Conservation (phyloP, 2,329 filamentous ascomycete genomes). For the Lasiodiplodia sp. region DNA sequence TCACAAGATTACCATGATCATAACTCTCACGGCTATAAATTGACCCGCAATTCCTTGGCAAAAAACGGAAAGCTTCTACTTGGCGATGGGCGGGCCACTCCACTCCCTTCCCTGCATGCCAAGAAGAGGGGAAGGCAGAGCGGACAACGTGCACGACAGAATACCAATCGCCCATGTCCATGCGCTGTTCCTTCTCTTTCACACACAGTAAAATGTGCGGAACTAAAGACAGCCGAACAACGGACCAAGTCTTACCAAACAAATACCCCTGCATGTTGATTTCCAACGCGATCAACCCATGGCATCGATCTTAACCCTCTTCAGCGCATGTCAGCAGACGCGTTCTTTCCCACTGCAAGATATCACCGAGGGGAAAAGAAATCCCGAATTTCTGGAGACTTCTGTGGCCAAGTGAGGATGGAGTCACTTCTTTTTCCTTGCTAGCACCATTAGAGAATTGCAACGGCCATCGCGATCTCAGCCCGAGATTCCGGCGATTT, state of each 20-base stretch:
- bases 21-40: not conserved
- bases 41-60: slow-evolving; percentile 1
- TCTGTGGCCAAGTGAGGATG: not conserved
- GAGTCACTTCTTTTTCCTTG: not conserved
- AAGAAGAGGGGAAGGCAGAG: slow-evolving; percentile 11
- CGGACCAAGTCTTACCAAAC: not conserved
- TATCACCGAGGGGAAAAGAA: not conserved
- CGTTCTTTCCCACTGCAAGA: not conserved
- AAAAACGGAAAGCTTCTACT: not conserved
- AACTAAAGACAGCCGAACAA: not conserved
- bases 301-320: slow-evolving; percentile 6
- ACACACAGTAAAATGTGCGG: not conserved
- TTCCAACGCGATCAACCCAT: not conserved
- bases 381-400: not conserved
- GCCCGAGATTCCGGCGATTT: slow-evolving; percentile 3
- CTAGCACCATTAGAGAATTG: too few species aligned
- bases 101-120: slow-evolving; percentile 2
- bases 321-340: slow-evolving; percentile 7
- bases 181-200: too few species aligned
- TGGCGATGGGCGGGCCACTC: not conserved
- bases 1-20: not conserved
- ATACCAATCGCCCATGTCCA: not conserved
- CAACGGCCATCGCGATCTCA: not conserved
- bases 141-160: not conserved
- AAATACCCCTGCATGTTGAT: not conserved